Evolutionary conservation across 495 filamentous ascomycete genomes (phyloP).

Genomic region (Emericellopsis terricola): DNA sequence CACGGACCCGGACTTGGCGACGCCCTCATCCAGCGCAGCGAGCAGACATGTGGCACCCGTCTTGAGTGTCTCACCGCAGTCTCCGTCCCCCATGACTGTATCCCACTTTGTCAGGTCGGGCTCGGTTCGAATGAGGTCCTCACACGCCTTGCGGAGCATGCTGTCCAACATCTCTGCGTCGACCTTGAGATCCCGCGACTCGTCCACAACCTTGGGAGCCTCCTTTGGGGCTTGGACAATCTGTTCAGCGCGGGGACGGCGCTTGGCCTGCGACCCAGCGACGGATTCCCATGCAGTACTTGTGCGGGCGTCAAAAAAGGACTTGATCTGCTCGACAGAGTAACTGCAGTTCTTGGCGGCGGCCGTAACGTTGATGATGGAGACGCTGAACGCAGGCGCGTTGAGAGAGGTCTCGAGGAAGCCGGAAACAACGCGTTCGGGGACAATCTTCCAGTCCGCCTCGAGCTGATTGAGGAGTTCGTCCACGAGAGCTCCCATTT

Average conservation of each 20-base stretch:
- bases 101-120: conserved; percentile 43
- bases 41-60: conserved; percentile 23
- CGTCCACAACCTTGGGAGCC: conserved; percentile 14
- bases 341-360: conserved; percentile 23
- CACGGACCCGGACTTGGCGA: conserved; percentile 22
- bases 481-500: conserved; percentile 37
- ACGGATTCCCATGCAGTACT: conserved; percentile 33
- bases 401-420: conserved; percentile 44
- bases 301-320: conserved; percentile 32
- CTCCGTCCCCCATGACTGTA: conserved; percentile 46
- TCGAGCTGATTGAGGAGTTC: conserved; percentile 31
- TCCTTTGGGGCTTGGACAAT: conserved; percentile 17
- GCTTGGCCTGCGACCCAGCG: conserved; percentile 16
- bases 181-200: conserved; percentile 20
- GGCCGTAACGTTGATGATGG: conserved; percentile 36
- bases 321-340: conserved; percentile 29
- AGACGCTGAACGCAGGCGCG: conserved; percentile 42
- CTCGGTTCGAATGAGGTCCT: conserved; percentile 31
- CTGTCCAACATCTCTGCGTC: conserved; percentile 25
- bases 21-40: conserved; percentile 15
- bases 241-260: conserved; percentile 21
- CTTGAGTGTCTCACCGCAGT: conserved; percentile 43
- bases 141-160: conserved; percentile 32
- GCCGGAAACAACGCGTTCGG: conserved; percentile 21
- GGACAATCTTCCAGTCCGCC: conserved; percentile 21